These are phyloP conservation scores for Penicillium cinerascens DNA, from an alignment of 495 filamentous ascomycete species.

Conservation along the genomic window DNA sequence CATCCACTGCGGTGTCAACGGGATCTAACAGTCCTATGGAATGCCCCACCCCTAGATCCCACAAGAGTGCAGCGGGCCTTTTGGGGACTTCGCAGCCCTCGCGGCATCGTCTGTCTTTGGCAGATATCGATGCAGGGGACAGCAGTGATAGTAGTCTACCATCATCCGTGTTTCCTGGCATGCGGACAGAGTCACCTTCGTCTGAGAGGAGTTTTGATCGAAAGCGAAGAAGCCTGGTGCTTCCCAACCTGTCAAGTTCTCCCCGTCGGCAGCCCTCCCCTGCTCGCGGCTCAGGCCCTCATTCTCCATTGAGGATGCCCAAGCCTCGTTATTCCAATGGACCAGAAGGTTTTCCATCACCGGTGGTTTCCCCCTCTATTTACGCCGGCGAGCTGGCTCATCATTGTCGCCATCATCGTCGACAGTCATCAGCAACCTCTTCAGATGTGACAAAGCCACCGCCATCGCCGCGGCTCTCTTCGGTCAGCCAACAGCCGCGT, in stretches of 20 bases:
- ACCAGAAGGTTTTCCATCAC: constrained; percentile 74
- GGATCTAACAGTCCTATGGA: constrained; percentile 89
- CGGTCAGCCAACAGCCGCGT: constrained; percentile 68
- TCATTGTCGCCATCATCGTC: constrained; percentile 71
- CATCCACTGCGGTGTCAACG: constrained; percentile 63
- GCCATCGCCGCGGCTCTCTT: constrained; percentile 74
- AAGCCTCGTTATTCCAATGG: constrained; percentile 78
- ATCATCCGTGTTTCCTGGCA: constrained; percentile 65
- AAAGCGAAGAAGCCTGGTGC: constrained; percentile 76
- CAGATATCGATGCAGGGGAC: constrained; percentile 73
- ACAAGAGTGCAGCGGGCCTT: constrained; percentile 63
- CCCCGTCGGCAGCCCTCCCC: constrained; percentile 86
- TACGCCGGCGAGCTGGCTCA: constrained; percentile 71
- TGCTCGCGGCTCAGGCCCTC: constrained; percentile 66
- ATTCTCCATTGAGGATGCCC: constrained; percentile 80
- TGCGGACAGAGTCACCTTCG: constrained; percentile 82
- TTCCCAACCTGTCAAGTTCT: constrained; percentile 66
- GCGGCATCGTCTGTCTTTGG: constrained; percentile 66
- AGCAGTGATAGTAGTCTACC: constrained; percentile 88
- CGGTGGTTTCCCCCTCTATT: constrained; percentile 83
- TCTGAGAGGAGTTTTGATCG: constrained; percentile 82
- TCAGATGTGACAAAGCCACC: constrained; percentile 68
- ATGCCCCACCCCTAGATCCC: constrained; percentile 85
- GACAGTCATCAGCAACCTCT: constrained; percentile 86
- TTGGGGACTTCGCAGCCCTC: constrained; percentile 59